Evolutionary conservation across 768 basidiomycete species (phyloP).

Genomic region (Lactarius vividus): DNA sequence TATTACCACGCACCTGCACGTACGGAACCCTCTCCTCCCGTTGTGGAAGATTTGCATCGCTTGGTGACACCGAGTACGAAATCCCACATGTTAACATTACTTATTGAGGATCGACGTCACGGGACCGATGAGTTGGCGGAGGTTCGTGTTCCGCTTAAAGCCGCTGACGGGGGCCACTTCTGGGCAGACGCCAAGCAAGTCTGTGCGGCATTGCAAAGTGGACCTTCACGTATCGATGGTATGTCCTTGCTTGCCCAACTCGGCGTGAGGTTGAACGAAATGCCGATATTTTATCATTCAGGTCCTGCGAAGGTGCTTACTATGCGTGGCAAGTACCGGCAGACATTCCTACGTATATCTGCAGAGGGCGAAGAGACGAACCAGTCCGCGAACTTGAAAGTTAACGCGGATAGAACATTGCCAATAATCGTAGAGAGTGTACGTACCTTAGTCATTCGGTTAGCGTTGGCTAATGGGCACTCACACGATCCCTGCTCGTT

Average conservation of each 20-base stretch:
- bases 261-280: not conserved
- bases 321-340: slow-evolving; percentile 27
- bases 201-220: slow-evolving; percentile 53
- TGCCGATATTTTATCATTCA: not conserved
- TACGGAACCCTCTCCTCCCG: slow-evolving; percentile 6
- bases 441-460: not conserved
- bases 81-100: slow-evolving; percentile 58
- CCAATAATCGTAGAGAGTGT: slow-evolving; percentile 22
- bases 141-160: slow-evolving; percentile 56
- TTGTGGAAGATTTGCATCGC: not conserved
- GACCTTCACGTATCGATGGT: slow-evolving; percentile 73
- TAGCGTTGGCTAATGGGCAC: not conserved
- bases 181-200: slow-evolving; percentile 73
- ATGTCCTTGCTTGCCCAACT: slow-evolving; percentile 2
- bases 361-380: slow-evolving; percentile 23
- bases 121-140: slow-evolving; percentile 60
- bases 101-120: slow-evolving; percentile 62
- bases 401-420: slow-evolving; percentile 19
- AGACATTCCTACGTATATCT: slow-evolving; percentile 21
- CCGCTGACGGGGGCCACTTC: slow-evolving; percentile 50
- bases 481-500: slow-evolving; percentile 5
- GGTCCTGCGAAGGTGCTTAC: slow-evolving; percentile 25
- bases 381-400: slow-evolving; percentile 21
- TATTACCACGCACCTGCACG: not conserved
- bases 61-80: slow-evolving; percentile 5